These are phyloP conservation scores for Solanum habrochaites DNA, from an alignment of 257 asterid species.

Conservation along the genomic window DNA sequence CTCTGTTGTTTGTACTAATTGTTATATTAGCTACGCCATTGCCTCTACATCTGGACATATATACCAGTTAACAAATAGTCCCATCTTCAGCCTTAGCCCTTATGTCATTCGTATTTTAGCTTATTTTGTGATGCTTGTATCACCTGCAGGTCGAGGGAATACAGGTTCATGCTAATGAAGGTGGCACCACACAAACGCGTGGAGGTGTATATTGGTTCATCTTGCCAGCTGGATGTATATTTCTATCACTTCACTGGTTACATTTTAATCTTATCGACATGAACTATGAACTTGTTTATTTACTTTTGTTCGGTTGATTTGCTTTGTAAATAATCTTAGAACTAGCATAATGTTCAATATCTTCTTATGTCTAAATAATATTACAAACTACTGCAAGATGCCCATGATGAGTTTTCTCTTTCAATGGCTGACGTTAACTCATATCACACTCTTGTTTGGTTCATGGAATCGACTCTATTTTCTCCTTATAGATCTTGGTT, in stretches of 20 bases:
- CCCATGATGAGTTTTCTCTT: background rate
- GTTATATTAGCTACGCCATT: background rate
- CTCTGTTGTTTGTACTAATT: background rate
- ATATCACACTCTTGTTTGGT: background rate
- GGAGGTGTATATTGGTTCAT: constrained; percentile 30
- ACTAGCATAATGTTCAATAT: background rate
- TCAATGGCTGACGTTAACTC: background rate
- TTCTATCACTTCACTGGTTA: background rate
- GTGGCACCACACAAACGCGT: constrained; percentile 24
- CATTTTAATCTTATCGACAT: background rate
- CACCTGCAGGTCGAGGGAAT: constrained; percentile 17
- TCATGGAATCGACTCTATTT: background rate
- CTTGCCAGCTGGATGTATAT: constrained; percentile 29
- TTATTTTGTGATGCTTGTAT: background rate
- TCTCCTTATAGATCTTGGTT: constrained; percentile 26
- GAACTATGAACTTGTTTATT: background rate
- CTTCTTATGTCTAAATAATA: background rate
- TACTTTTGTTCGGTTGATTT: background rate
- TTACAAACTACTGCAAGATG: background rate
- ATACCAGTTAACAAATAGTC: background rate
- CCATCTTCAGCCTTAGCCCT: background rate
- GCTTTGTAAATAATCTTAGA: background rate
- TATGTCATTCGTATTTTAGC: background rate
- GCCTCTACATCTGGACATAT: background rate
- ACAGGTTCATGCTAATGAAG: constrained; percentile 21